These are phyloP conservation scores for Carex myosuroides DNA, from an alignment of 176 grass and related monocot genomes.

Conservation along the genomic window DNA sequence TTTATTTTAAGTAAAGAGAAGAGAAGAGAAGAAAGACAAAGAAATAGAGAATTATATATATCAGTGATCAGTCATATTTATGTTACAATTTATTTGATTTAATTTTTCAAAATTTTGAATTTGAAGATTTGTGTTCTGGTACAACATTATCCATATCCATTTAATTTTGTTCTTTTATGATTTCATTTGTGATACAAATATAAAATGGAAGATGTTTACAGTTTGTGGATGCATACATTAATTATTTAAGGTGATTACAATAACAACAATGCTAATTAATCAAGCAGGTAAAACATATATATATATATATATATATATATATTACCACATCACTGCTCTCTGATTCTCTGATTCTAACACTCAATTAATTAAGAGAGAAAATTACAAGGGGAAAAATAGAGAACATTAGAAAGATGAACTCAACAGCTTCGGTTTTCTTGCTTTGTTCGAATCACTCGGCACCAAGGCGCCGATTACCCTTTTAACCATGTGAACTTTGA, in stretches of 20 bases:
- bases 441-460: background rate
- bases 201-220: too few relatives aligned
- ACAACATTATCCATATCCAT: too few relatives aligned
- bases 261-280: background rate
- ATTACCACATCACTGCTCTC: background rate
- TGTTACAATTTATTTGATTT: too few relatives aligned
- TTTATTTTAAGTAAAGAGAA: too few relatives aligned
- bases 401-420: background rate
- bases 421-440: background rate
- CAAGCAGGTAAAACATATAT: background rate
- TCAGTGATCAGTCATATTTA: too few relatives aligned
- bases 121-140: too few relatives aligned
- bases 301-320: background rate
- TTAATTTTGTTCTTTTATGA: too few relatives aligned
- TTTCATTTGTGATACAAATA: too few relatives aligned
- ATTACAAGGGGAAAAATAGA: background rate
- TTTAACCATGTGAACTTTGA: background rate
- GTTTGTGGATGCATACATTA: background rate
- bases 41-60: too few relatives aligned
- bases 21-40: too few relatives aligned
- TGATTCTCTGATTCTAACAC: background rate
- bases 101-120: too few relatives aligned
- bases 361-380: background rate
- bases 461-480: background rate
- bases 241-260: background rate